Evolutionary conservation across 2,329 filamentous ascomycete species (phyloP).

Genomic region (Penicillium sp.): DNA sequence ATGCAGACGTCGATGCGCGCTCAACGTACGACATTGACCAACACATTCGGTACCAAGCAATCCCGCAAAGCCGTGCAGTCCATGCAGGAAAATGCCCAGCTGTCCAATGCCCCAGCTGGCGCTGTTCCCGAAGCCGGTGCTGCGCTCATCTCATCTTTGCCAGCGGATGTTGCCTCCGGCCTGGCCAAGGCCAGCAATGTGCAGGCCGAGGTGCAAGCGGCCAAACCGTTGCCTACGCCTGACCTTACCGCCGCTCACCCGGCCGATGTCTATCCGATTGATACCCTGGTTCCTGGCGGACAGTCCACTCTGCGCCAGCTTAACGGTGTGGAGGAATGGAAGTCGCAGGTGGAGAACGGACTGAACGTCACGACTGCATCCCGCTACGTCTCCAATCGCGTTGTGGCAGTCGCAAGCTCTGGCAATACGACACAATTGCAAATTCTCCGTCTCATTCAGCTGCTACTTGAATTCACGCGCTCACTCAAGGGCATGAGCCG

Average conservation of each 20-base stretch:
- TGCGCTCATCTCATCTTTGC: slow-evolving; percentile 42
- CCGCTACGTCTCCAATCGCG: slow-evolving; percentile 42
- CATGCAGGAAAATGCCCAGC: slow-evolving; percentile 45
- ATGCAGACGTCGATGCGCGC: slow-evolving; percentile 35
- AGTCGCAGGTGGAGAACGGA: slow-evolving; percentile 33
- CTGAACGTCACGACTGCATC: slow-evolving; percentile 37
- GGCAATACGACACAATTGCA: slow-evolving; percentile 41
- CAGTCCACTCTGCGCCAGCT: slow-evolving; percentile 39
- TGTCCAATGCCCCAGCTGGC: slow-evolving; percentile 37
- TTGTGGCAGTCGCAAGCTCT: slow-evolving; percentile 36
- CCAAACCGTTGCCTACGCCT: slow-evolving; percentile 43
- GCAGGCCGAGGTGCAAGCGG: slow-evolving; percentile 41
- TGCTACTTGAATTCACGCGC: slow-evolving; percentile 41
- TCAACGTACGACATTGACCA: slow-evolving; percentile 42
- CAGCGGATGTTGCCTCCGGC: slow-evolving; percentile 29
- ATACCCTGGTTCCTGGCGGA: slow-evolving; percentile 40
- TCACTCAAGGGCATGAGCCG: slow-evolving; percentile 30
- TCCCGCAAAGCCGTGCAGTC: slow-evolving; percentile 46
- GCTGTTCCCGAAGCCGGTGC: slow-evolving; percentile 37
- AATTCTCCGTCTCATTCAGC: slow-evolving; percentile 42
- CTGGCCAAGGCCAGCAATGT: slow-evolving; percentile 32
- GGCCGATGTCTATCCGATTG: slow-evolving; percentile 43
- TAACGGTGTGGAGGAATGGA: slow-evolving; percentile 41
- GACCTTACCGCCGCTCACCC: slow-evolving; percentile 42
- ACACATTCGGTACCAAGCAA: slow-evolving; percentile 48